Conservation (phyloP, 2,329 filamentous ascomycete genomes). For the Xylaria sp. region DNA sequence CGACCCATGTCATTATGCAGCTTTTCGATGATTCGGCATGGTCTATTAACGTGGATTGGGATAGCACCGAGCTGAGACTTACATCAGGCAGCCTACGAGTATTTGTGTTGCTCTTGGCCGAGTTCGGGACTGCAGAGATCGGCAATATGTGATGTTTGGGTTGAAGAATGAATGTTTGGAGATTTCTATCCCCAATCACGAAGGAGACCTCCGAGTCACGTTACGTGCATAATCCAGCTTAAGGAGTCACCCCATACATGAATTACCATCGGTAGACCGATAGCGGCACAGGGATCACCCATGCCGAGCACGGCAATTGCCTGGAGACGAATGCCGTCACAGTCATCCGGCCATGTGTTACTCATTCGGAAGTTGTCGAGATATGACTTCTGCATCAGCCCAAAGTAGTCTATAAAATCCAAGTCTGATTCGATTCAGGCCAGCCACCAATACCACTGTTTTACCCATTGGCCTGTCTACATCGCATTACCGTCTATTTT, state of each 20-base stretch:
- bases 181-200: too few relatives aligned
- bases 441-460: background rate
- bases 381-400: slow-evolving; percentile 9
- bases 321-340: slow-evolving; percentile 12
- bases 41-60: background rate
- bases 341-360: background rate
- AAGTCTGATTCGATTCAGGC: background rate
- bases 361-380: background rate
- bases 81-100: too few relatives aligned
- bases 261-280: background rate
- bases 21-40: background rate
- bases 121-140: too few relatives aligned
- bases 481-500: background rate
- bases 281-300: slow-evolving; percentile 4
- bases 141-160: too few relatives aligned
- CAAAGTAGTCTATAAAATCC: background rate
- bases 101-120: too few relatives aligned
- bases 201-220: too few relatives aligned
- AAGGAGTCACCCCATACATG: background rate
- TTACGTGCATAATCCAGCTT: too few relatives aligned
- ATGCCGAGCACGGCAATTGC: background rate
- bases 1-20: background rate
- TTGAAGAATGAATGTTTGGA: too few relatives aligned
- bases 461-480: background rate
- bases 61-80: background rate